A percentile compares a stretch with the other conserved stretches of the same genome.
phyloP scores from a whole-genome alignment of 768 basidiomycete species.

The Lentinula raphanica region DNA sequence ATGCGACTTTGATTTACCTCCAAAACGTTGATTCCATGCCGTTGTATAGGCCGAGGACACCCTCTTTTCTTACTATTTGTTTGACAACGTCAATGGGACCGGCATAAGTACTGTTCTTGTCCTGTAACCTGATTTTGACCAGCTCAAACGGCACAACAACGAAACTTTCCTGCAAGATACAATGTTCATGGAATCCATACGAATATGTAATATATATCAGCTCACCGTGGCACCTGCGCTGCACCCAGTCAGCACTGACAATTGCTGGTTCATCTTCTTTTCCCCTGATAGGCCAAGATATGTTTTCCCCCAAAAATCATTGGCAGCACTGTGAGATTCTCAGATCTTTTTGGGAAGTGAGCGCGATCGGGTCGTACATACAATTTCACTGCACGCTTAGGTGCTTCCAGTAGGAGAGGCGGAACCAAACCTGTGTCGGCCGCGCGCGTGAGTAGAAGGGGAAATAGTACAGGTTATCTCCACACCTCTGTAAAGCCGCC shows the following conservation, averaged over 20 bases:
- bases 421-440: slow-evolving; percentile 75
- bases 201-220: background rate
- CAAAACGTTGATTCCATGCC: slow-evolving; percentile 99
- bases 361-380: slow-evolving; percentile 26
- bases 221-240: slow-evolving; percentile 84
- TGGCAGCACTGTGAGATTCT: slow-evolving; percentile 54
- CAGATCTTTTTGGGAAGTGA: slow-evolving; percentile 2
- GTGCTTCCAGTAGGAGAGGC: slow-evolving; percentile 91
- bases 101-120: slow-evolving; percentile 84
- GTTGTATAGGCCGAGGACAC: slow-evolving; percentile 79
- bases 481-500: slow-evolving; percentile 83
- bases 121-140: slow-evolving; percentile 91
- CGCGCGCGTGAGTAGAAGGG: background rate
- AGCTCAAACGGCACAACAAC: slow-evolving; percentile 96
- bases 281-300: slow-evolving; percentile 60
- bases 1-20: slow-evolving; percentile 46
- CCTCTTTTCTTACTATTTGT: slow-evolving; percentile 72
- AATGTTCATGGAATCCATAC: background rate
- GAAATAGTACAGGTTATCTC: background rate
- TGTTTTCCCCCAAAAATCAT: slow-evolving; percentile 94
- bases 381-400: slow-evolving; percentile 98
- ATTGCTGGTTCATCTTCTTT: slow-evolving; percentile 77
- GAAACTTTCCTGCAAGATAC: slow-evolving; percentile 72
- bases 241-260: slow-evolving; percentile 90
- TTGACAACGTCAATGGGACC: slow-evolving; percentile 91